Evolutionary conservation across 129 eudicot species (phyloP), one percentile per base, ranked within the genome.

Genomic region (Arctium minus): DNA sequence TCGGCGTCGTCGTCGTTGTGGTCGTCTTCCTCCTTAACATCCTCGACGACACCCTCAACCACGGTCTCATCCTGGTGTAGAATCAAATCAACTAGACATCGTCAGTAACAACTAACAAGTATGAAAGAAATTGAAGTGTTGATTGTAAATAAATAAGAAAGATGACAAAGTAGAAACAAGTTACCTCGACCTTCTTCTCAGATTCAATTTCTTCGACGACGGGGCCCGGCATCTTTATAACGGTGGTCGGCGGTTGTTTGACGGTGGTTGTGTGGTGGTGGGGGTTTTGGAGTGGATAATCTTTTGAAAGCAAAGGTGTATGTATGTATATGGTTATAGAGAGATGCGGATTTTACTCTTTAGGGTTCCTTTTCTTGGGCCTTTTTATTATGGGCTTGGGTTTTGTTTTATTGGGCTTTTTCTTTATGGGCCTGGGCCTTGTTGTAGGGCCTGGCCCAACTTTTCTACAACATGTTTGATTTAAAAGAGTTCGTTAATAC

Each of bases 1-100:
- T 90, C 98, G 30, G 65, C 90, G 75, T 90, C 98, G 29, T 90
- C 94, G 3, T 94, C 96, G 31, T 94, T 89, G 53, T 91, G 92
- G 83, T 91, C 97, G 13, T 91, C 97, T 85, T 94, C 97, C 12
- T 92, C 98, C 84, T 94, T 92, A 56, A 94, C 92, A 78, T 94
- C 98, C 86, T 94, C 98, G 6, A 94, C 91, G 7, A 94, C 87
- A 46, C 94, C 98, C 79, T 94, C 98, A 27, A 94, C 89, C 15
- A 94, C 87, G 1, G 94, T 86, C 85, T 68, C 89, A 4, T 94
- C 97, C 81, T 84, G 87, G 81, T 87, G 22, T 18, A 36, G 11
- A 37, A 69, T 18, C 18, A 22, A 77, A 50, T 75, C 22, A 71
- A 67, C 40, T 11, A 78, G 10, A 79, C 5, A 11, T 6, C 33